Percentiles rank a stretch among this genome's conserved stretches.
phyloP scores from a whole-genome alignment of 2,329 filamentous ascomycete species.

The Verticillium tricorpus region DNA sequence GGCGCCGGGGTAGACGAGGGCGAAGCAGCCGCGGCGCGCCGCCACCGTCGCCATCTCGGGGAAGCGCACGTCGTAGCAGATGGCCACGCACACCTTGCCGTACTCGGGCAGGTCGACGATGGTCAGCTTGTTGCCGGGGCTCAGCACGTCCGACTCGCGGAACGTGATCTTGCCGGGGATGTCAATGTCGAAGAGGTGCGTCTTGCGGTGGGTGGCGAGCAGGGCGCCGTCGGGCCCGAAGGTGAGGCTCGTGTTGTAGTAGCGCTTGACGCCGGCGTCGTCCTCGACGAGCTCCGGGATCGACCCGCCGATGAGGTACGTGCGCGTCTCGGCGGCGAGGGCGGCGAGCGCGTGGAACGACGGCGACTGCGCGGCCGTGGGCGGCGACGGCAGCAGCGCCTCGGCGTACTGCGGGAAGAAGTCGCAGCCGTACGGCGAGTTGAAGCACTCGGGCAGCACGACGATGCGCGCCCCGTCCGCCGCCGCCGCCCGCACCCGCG shows the following conservation, averaged over 20 bases:
- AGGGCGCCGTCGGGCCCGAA: conserved; percentile 77
- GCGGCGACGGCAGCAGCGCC: conserved; percentile 72
- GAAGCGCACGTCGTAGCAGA: conserved; percentile 98
- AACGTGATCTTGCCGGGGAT: conserved; percentile 95
- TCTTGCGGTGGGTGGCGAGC: conserved; percentile 85
- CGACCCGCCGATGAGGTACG: conserved; percentile 85
- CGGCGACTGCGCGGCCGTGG: conserved; percentile 64
- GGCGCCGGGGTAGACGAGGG: conserved; percentile 89
- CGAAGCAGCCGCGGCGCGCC: conserved; percentile 79
- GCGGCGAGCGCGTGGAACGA: conserved; percentile 79
- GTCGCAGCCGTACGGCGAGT: conserved; percentile 88
- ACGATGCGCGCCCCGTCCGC: conserved; percentile 74
- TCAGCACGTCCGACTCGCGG: conserved; percentile 83
- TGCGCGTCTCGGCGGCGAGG: conserved; percentile 72
- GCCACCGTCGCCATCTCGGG: conserved; percentile 89
- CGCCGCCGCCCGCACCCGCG: conserved; percentile 79
- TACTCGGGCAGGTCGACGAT: conserved; percentile 84
- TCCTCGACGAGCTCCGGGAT: conserved; percentile 67
- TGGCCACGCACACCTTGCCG: conserved; percentile 80
- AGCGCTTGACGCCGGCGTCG: conserved; percentile 45
- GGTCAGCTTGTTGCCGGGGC: conserved; percentile 79
- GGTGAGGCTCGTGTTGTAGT: conserved; percentile 87
- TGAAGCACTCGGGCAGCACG: conserved; percentile 97
- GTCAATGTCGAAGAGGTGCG: conserved; percentile 96
- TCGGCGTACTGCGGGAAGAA: conserved; percentile 93